These are phyloP conservation scores for Edaphochlamys debaryana DNA, from an alignment of 139 green algal species.

Conservation along the genomic window DNA sequence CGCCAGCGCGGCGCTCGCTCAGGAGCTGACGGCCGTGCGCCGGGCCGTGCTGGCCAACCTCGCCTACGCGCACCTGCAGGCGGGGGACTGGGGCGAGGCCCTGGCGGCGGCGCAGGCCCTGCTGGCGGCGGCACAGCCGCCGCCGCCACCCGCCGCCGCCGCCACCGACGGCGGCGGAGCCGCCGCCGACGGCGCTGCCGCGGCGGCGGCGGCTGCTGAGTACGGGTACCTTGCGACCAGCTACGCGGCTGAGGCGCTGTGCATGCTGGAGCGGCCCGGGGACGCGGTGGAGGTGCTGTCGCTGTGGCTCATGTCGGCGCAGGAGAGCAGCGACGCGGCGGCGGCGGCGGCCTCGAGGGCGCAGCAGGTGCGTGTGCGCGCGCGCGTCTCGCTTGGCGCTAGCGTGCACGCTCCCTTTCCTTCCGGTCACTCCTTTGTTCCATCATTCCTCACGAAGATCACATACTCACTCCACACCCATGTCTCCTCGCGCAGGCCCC, in stretches of 20 bases:
- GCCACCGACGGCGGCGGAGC: background rate
- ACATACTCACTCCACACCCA: too few relatives aligned
- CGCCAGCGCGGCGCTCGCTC: conserved; percentile 21
- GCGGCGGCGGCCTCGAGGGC: background rate
- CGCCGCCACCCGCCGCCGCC: background rate
- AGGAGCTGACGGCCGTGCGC: conserved; percentile 27
- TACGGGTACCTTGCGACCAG: conserved; percentile 6
- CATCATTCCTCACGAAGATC: too few relatives aligned
- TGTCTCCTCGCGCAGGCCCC: too few relatives aligned
- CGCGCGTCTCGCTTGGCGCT: background rate
- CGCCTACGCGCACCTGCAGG: conserved; percentile 49
- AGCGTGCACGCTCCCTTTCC: too few relatives aligned
- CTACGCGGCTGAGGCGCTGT: conserved; percentile 40
- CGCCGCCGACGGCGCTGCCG: background rate
- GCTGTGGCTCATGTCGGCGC: conserved; percentile 19
- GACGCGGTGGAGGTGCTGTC: conserved; percentile 34
- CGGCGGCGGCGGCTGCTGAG: background rate
- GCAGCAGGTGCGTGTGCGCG: too few relatives aligned
- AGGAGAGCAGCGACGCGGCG: background rate
- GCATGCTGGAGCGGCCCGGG: background rate
- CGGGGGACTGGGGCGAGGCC: conserved; percentile 12
- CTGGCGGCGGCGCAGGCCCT: background rate
- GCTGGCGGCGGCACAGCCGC: background rate
- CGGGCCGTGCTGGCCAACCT: conserved; percentile 56
- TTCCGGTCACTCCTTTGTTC: too few relatives aligned